Base-by-base conservation (phyloP, 306 rosid genomes). In the Gynostemma pentaphyllum region DNA sequence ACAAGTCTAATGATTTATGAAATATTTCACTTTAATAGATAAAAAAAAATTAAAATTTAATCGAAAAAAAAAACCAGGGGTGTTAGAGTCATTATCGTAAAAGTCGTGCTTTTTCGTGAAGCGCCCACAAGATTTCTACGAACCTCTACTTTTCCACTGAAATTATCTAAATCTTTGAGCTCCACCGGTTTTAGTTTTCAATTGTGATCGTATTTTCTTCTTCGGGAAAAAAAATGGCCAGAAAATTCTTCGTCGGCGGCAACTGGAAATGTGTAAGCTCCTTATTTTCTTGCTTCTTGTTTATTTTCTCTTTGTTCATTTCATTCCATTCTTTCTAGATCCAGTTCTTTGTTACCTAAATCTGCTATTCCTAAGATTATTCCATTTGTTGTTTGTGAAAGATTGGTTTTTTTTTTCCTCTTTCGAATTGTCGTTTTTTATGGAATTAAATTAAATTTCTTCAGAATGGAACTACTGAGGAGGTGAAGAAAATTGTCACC, bases 231-330 rank as follows among this genome's bases (percentile, higher is more conserved):
- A 44, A 62, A 32, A 89, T 84, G 97, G 88, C 64, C 63, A 77
- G 90, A 56, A 90, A 79, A 47, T 90, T 90, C 85, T 82, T 90
- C 85, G 85, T 90, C 69, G 94, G 95, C 27, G 95, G 97, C 23
- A 87, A 85, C 88, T 87, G 97, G 95, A 87, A 87, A 90, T 90
- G 97, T 69, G 95, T 90, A 84, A 48, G 85, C 74, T 71, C 46
- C 44, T 54, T 54, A 7, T 28, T 54, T 56, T 2, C 6, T 16
- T 4, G 1, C 23, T 4, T 29, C 10, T 37, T 6, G 46, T 62
- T 50, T 10, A 13, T 45, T 15, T 30, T 7, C 21, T 14, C 39
- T 45, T 4, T 62, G 10, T 14, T 5, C n/a, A n/a, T n/a, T 2
- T 47, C 0, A 6, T 47, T 54, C 24, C 42, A 26, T 0, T 4